Conservation (phyloP, 441 rosid species). For the Gossypium davidsonii region DNA sequence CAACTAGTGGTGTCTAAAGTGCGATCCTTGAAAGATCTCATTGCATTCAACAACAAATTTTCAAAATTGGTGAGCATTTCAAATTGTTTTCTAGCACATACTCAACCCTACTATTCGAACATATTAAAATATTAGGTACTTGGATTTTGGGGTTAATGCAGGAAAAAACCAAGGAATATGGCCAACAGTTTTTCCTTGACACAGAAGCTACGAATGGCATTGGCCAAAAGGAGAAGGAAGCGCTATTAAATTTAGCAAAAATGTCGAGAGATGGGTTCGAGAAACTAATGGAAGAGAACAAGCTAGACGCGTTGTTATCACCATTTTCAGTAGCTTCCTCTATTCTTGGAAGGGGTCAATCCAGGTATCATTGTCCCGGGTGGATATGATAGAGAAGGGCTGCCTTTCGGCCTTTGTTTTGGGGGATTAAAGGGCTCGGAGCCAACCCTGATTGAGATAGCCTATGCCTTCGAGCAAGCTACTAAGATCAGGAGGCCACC, state of each 20-base stretch:
- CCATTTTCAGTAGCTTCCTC: background rate
- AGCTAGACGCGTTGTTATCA: constrained; percentile 35
- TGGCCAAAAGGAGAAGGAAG: constrained; percentile 23
- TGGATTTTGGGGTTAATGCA: constrained; percentile 3
- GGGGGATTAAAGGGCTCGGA: background rate
- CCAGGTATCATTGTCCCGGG: constrained; percentile 44
- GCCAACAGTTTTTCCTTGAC: constrained; percentile 30
- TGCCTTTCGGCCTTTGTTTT: constrained; percentile 41
- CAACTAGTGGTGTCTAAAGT: background rate
- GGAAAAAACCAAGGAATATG: constrained; percentile 32
- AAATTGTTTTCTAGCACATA: background rate
- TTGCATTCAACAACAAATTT: constrained; percentile 1
- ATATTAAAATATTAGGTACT: background rate
- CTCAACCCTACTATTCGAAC: too few relatives aligned
- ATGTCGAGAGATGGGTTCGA: constrained; percentile 31
- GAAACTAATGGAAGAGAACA: constrained; percentile 34
- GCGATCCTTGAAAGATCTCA: background rate
- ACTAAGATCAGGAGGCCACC: constrained; percentile 3
- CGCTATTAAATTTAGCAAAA: constrained; percentile 16
- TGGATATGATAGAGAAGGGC: constrained; percentile 28
- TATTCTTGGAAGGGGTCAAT: constrained; percentile 33
- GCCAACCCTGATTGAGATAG: background rate
- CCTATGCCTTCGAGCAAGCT: background rate
- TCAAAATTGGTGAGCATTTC: background rate
- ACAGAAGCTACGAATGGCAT: constrained; percentile 29